phyloP scores from a whole-genome alignment of 148 eudicot genomes.

The Vaccinium myrtillus region DNA sequence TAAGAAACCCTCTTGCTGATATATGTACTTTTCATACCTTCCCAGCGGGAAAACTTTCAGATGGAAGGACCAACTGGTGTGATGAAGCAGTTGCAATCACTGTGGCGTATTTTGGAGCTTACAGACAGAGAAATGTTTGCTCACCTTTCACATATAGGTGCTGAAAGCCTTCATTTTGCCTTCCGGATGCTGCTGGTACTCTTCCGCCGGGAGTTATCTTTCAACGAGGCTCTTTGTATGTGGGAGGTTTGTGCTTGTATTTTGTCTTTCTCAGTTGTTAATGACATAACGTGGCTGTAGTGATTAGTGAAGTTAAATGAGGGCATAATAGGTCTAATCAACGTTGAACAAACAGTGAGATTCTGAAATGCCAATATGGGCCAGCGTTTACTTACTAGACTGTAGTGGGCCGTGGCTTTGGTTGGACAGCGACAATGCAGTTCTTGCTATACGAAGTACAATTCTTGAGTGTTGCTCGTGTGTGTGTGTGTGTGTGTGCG shows the following conservation, averaged over 20 bases:
- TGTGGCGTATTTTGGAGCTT: conserved; percentile 83
- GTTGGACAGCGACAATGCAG: background rate
- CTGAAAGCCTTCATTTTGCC: conserved; percentile 98
- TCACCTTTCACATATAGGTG: conserved; percentile 86
- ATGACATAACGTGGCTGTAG: background rate
- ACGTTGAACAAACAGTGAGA: background rate
- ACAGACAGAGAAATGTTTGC: conserved; percentile 85
- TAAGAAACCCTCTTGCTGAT: conserved; percentile 15
- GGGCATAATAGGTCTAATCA: background rate
- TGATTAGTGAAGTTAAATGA: background rate
- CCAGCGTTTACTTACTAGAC: background rate
- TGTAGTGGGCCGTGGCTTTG: background rate
- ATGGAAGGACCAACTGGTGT: conserved; percentile 98
- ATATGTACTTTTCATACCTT: conserved; percentile 14
- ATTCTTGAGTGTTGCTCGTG: background rate
- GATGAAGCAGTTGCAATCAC: conserved; percentile 89
- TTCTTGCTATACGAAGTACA: background rate
- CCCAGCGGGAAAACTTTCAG: conserved; percentile 85
- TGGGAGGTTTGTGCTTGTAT: conserved; percentile 91
- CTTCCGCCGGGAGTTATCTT: conserved; percentile 91
- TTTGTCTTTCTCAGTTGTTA: background rate
- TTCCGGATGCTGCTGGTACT: conserved; percentile 96
- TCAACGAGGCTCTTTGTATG: conserved; percentile 92
- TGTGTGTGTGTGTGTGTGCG: background rate
- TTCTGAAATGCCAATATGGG: background rate